These are phyloP conservation scores for Euphorbia celastroides DNA, from an alignment of 441 rosid genomes.

Conservation along the genomic window DNA sequence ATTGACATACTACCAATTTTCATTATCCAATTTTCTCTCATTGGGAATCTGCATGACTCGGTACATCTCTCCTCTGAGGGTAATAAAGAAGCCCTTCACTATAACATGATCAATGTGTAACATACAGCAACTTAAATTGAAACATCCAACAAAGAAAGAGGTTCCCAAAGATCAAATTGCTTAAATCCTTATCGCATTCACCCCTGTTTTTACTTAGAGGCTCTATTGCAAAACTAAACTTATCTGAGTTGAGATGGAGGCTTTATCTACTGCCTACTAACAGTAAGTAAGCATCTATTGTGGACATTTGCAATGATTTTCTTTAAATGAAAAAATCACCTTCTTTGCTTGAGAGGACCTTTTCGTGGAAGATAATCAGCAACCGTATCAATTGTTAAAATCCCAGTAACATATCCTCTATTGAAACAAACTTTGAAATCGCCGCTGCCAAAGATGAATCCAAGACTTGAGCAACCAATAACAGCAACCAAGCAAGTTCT, in stretches of 20 bases:
- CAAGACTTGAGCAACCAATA: slow-evolving; percentile 47
- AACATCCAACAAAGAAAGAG: too few species aligned
- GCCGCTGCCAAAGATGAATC: slow-evolving; percentile 48
- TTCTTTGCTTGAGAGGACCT: slow-evolving; percentile 69
- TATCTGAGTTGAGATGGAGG: neutral
- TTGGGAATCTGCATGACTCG: neutral
- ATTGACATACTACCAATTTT: too few species aligned
- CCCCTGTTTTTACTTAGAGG: too few species aligned
- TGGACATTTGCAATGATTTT: neutral
- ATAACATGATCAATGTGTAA: neutral
- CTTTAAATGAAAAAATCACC: slow-evolving; percentile 30
- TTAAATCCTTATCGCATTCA: too few species aligned
- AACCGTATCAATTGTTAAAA: slow-evolving; percentile 79
- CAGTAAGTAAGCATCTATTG: neutral
- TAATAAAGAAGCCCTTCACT: neutral
- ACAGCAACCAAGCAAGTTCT: slow-evolving; percentile 84
- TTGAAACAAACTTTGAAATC: slow-evolving; percentile 60
- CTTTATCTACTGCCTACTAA: neutral
- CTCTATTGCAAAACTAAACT: too few species aligned
- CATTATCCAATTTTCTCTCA: neutral
- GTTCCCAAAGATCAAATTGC: too few species aligned
- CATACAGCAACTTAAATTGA: neutral
- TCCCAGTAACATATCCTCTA: slow-evolving; percentile 76
- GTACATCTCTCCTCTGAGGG: neutral
- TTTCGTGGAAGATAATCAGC: slow-evolving; percentile 85